phyloP scores from a whole-genome alignment of 768 basidiomycete genomes.

The Xanthoconium purpureum region DNA sequence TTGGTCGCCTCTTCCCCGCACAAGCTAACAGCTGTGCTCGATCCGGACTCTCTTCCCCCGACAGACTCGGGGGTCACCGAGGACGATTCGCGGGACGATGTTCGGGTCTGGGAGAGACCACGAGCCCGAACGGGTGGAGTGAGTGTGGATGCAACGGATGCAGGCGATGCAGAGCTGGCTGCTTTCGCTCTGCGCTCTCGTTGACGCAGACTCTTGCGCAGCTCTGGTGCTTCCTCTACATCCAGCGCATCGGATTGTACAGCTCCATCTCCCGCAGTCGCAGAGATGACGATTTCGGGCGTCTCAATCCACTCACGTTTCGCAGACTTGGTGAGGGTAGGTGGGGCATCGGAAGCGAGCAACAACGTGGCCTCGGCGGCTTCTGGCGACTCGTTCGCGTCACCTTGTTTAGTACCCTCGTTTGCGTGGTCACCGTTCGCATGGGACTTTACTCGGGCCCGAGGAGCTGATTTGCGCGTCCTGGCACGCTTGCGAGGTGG shows the following conservation, averaged over 20 bases:
- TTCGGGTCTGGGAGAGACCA: conserved; percentile 19
- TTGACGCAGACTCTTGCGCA: conserved; percentile 32
- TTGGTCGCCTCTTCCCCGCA: conserved; percentile 27
- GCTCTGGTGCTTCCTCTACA: conserved; percentile 19
- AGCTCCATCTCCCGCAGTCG: conserved; percentile 4
- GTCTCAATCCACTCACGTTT: conserved; percentile 25
- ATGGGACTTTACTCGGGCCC: conserved; percentile 2
- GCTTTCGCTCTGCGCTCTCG: conserved; percentile 26
- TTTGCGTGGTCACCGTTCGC: conserved; percentile 1
- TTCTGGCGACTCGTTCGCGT: not conserved
- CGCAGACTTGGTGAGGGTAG: conserved; percentile 11
- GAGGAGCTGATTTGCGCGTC: conserved; percentile 24
- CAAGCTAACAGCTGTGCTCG: conserved; percentile 34
- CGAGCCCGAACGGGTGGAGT: conserved; percentile 25
- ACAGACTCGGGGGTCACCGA: conserved; percentile 26
- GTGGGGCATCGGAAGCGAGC: conserved; percentile 15
- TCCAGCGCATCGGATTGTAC: conserved; percentile 15
- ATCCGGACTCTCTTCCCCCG: conserved; percentile 28
- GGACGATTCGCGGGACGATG: conserved; percentile 23
- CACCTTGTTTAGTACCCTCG: conserved; percentile 6
- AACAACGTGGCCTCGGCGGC: conserved; percentile 9
- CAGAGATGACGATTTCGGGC: conserved; percentile 8
- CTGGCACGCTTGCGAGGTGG: conserved; percentile 31
- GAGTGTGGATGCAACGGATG: conserved; percentile 29
- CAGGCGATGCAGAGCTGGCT: conserved; percentile 20